Conservation (phyloP, 495 filamentous ascomycete species). For the Cryomyces minteri region DNA sequence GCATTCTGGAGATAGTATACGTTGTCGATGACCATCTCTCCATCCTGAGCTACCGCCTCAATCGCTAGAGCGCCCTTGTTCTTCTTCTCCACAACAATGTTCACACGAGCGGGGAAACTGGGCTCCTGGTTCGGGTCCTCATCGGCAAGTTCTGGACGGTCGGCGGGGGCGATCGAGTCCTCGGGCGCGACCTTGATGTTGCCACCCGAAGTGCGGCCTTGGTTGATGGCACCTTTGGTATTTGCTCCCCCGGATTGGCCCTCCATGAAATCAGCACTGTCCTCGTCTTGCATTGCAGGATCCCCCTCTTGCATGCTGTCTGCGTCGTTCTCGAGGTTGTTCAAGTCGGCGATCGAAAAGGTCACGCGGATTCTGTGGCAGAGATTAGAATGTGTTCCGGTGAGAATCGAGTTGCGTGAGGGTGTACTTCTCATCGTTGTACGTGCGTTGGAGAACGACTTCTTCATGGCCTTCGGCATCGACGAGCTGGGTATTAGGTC, state of each 20-base stretch:
- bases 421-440: constrained; percentile 73
- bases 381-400: background rate
- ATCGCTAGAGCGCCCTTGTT: constrained; percentile 66
- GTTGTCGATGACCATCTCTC: constrained; percentile 76
- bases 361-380: constrained; percentile 61
- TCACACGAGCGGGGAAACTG: constrained; percentile 65
- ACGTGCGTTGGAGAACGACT: constrained; percentile 63
- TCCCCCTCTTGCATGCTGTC: constrained; percentile 29
- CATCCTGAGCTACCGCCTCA: constrained; percentile 75
- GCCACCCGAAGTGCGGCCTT: constrained; percentile 26
- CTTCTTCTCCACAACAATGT: constrained; percentile 73
- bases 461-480: constrained; percentile 74
- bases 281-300: constrained; percentile 23
- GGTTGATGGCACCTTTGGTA: constrained; percentile 34
- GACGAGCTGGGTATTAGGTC: no score
- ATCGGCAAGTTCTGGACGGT: constrained; percentile 31
- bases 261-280: constrained; percentile 6
- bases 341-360: constrained; percentile 87
- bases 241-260: constrained; percentile 32
- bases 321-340: constrained; percentile 45
- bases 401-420: constrained; percentile 1
- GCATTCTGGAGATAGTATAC: constrained; percentile 69
- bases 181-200: constrained; percentile 37
- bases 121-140: constrained; percentile 23
- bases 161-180: constrained; percentile 37